A percentile compares a stretch with the other conserved stretches of the same genome.
Evolutionary conservation across 148 eudicot species (phyloP).

Genomic region (Spergularia bocconei): DNA sequence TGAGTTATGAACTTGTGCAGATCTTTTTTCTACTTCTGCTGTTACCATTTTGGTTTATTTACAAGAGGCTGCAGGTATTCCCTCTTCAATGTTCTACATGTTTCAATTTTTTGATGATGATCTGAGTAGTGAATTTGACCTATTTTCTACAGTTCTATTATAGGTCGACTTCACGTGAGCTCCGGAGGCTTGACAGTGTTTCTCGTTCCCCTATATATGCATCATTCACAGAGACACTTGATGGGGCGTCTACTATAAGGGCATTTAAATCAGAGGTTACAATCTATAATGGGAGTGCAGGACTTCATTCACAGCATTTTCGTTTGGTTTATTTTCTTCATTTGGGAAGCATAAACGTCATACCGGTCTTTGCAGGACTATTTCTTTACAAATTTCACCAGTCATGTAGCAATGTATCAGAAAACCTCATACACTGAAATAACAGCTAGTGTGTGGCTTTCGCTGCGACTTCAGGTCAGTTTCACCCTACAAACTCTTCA

Average conservation of each 20-base stretch:
- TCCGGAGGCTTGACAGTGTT: constrained; percentile 97
- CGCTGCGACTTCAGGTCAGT: constrained; percentile 89
- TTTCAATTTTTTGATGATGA: neutral
- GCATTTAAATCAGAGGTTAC: constrained; percentile 78
- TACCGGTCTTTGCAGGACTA: constrained; percentile 54
- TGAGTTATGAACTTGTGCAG: constrained; percentile 36
- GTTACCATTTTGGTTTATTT: constrained; percentile 83
- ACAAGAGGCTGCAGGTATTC: constrained; percentile 80
- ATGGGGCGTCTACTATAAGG: constrained; percentile 88
- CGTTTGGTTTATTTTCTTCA: neutral
- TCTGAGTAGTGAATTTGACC: constrained; percentile 20
- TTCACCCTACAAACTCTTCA: neutral
- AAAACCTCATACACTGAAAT: constrained; percentile 85
- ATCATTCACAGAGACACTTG: constrained; percentile 88
- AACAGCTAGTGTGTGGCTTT: constrained; percentile 95
- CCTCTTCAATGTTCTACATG: neutral
- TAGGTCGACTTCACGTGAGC: constrained; percentile 91
- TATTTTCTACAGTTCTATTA: constrained; percentile 71
- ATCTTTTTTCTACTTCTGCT: constrained; percentile 70
- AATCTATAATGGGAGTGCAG: neutral
- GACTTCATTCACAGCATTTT: neutral
- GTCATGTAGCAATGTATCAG: constrained; percentile 64
- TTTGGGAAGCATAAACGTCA: constrained; percentile 8
- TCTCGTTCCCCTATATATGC: constrained; percentile 97
- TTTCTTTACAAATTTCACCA: constrained; percentile 58